phyloP scores from a whole-genome alignment of 164 flowering plant genomes.

The Nelumbo lutea region DNA sequence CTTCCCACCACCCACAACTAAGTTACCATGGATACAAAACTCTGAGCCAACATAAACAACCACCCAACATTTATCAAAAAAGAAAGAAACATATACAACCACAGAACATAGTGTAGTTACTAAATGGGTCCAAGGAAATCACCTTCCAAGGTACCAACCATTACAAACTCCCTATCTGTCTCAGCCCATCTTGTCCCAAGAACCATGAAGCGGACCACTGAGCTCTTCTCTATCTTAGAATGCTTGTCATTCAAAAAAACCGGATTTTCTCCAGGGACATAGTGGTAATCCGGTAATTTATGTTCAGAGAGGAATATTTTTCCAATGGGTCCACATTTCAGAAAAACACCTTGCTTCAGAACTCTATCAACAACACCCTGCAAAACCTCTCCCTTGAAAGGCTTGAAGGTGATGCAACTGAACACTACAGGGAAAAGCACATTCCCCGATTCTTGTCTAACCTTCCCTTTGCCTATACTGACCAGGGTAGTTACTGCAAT shows the following conservation, averaged over 20 bases:
- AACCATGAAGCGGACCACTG: constrained; percentile 22
- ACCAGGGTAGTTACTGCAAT: constrained; percentile 54
- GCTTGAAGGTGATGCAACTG: constrained; percentile 59
- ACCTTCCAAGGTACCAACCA: constrained; percentile 45
- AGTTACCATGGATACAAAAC: too few relatives aligned
- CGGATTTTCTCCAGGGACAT: constrained; percentile 63
- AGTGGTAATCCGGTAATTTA: constrained; percentile 58
- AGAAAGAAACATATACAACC: too few relatives aligned
- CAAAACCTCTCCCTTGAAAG: constrained; percentile 61
- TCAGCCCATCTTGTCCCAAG: constrained; percentile 29
- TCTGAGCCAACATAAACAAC: too few relatives aligned
- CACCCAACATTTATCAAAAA: too few relatives aligned
- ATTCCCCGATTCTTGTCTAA: constrained; percentile 51
- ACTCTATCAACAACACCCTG: constrained; percentile 54
- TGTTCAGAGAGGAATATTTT: constrained; percentile 43
- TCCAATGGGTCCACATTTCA: constrained; percentile 68
- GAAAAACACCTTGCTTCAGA: constrained; percentile 64
- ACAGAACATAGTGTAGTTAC: too few relatives aligned
- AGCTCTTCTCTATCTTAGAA: constrained; percentile 51
- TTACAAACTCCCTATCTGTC: constrained; percentile 39
- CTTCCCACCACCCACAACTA: too few relatives aligned
- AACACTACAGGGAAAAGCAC: constrained; percentile 71
- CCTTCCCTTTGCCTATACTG: constrained; percentile 55
- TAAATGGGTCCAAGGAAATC: constrained; percentile 51
- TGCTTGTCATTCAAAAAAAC: constrained; percentile 44